phyloP scores from a whole-genome alignment of 805 yeast species.

The Candida germanica region DNA sequence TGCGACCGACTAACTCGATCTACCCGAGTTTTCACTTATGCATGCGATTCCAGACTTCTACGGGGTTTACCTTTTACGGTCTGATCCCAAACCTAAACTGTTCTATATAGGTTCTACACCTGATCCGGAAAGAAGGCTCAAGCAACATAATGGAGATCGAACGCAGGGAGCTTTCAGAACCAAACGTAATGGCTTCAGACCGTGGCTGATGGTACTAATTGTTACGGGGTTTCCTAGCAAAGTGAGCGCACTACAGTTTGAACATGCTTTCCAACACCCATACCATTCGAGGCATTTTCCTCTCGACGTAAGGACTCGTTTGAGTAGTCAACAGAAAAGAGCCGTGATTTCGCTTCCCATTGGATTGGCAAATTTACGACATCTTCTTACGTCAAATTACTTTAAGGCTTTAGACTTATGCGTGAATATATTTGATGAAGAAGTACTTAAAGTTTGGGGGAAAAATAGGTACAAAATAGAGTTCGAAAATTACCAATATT shows the following conservation, averaged over 20 bases:
- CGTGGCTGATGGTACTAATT: constrained; percentile 67
- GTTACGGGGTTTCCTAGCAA: constrained; percentile 73
- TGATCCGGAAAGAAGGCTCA: constrained; percentile 59
- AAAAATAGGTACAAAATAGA: constrained; percentile 24
- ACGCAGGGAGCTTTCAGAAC: constrained; percentile 64
- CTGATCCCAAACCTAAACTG: constrained; percentile 52
- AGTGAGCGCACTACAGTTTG: constrained; percentile 70
- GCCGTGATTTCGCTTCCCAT: constrained; percentile 19
- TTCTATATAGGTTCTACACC: constrained; percentile 84
- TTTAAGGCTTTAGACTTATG: constrained; percentile 46
- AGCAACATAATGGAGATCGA: constrained; percentile 78
- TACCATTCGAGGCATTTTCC: constrained; percentile 60
- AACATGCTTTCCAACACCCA: constrained; percentile 81
- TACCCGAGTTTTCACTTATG: no score
- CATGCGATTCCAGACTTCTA: constrained; percentile 39
- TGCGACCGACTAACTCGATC: no score
- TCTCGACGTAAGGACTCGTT: neutral
- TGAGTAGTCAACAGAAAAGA: neutral
- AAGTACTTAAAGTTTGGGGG: constrained; percentile 31
- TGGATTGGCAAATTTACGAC: constrained; percentile 46
- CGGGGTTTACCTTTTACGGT: constrained; percentile 68
- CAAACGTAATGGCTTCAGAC: constrained; percentile 52
- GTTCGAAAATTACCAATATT: neutral
- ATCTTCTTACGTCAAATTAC: constrained; percentile 40
- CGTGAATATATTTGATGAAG: constrained; percentile 43